Base-by-base conservation (phyloP, 2,329 filamentous ascomycete species). In the Beauveria sp. region DNA sequence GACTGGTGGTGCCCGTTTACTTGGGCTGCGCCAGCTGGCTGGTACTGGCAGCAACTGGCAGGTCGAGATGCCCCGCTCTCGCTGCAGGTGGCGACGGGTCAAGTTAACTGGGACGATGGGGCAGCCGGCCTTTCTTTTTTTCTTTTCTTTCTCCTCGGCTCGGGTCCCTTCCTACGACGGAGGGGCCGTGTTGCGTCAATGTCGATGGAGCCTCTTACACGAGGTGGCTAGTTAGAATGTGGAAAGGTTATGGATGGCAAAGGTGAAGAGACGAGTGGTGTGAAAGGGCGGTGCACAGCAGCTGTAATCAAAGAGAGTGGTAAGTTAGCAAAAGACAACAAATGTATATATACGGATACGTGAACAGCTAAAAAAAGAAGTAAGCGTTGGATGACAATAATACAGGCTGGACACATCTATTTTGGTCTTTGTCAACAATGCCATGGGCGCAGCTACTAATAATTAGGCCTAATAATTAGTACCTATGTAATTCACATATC, bases 141-240 rank as follows among this genome's bases (percentile, higher is more conserved):
- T 38, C 40, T 20, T 42, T 26, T 14, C 16, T 24, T 28, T 43
- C 18, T n/a, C 28, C 16, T 43, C 12, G 28, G 20, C 24, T 48
- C 22, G 38, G 28, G 46, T 38, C 14, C 34, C 12, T 38, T 38
- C 34, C 34, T 5, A 38, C 7, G 26, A 28, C 22, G 22, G 56
- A 59, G 57, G 49, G 58, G 26, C 50, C 40, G 50, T 60, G 58
- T 46, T 54, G 42, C 58, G 49, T 53, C 26, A 20, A 48, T 40
- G 49, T 53, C 20, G 28, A 48, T 53, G 58, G 58, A 60, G 58
- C 58, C 40, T 53, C 48, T 53, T 60, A 54, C 58, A 60, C 58
- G 42, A 60, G 58, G 58, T 60, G 40, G 40, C 22, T 56, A 20
- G 26, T 42, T 49, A 42, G 55, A 45, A 46, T 16, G 24, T 18